Percentiles rank a stretch among this genome's conserved stretches.
Evolutionary conservation across 495 filamentous ascomycete genomes (phyloP).

Genomic region (Aspergillus carlsbadensis): DNA sequence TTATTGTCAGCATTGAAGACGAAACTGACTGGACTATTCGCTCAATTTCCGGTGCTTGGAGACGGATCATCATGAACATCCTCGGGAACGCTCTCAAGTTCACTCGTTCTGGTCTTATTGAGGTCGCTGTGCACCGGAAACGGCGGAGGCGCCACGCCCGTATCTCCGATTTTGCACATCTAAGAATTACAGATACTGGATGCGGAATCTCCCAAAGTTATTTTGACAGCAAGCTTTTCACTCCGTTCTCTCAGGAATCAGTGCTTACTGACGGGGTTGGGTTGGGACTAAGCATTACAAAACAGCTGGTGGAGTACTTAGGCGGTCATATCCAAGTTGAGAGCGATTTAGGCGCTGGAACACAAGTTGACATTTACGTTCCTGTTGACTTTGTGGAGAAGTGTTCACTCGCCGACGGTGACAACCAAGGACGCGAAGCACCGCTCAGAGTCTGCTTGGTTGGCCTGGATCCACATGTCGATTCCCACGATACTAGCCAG

Average conservation of each 20-base stretch:
- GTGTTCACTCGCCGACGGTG: background rate
- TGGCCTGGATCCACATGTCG: constrained; percentile 30
- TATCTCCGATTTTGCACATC: constrained; percentile 25
- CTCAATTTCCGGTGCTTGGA: constrained; percentile 60
- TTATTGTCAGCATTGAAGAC: constrained; percentile 57
- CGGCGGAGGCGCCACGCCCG: constrained; percentile 15
- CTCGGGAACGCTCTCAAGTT: constrained; percentile 75
- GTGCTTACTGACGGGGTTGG: constrained; percentile 65
- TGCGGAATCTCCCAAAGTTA: constrained; percentile 70
- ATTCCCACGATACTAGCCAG: constrained; percentile 25
- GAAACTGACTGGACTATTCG: constrained; percentile 51
- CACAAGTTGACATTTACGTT: constrained; percentile 54
- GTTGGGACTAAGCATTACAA: constrained; percentile 66
- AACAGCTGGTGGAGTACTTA: constrained; percentile 61
- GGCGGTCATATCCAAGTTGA: constrained; percentile 59
- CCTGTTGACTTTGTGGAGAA: constrained; percentile 29
- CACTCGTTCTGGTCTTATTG: constrained; percentile 57
- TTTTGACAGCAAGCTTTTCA: constrained; percentile 62
- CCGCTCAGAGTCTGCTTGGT: constrained; percentile 27
- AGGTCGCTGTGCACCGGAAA: constrained; percentile 45
- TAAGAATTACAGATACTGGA: constrained; percentile 64
- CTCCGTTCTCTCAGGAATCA: constrained; percentile 72
- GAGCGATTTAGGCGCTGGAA: constrained; percentile 56
- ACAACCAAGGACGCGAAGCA: background rate
- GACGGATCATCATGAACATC: constrained; percentile 71